Evolutionary conservation across 78 protist genomes (phyloP).

Genomic region (Tieghemostelium lacteum): DNA sequence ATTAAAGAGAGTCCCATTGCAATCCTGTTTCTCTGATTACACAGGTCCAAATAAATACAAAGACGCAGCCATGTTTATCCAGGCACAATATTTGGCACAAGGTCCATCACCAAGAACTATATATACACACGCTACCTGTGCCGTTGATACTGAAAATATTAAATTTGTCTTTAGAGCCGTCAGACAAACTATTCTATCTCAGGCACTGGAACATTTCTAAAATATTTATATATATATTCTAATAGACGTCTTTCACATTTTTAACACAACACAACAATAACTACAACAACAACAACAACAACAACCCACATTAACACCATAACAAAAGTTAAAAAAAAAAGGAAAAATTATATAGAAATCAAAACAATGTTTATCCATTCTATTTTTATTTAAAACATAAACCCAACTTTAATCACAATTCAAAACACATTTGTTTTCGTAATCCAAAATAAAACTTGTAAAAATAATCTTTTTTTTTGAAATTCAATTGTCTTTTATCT

Average conservation of each 20-base stretch:
- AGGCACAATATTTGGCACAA: conserved; percentile 66
- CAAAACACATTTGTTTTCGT: too few relatives aligned
- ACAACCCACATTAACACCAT: too few relatives aligned
- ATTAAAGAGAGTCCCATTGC: conserved; percentile 83
- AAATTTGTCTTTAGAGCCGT: conserved; percentile 85
- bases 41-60: conserved; percentile 75
- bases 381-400: too few relatives aligned
- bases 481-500: too few relatives aligned
- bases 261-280: background rate
- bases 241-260: background rate
- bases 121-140: conserved; percentile 88
- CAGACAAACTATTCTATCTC: conserved; percentile 71
- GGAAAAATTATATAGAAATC: too few relatives aligned
- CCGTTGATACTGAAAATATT: conserved; percentile 88
- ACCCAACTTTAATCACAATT: too few relatives aligned
- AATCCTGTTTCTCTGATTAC: conserved; percentile 85
- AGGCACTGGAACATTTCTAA: conserved; percentile 78
- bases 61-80: conserved; percentile 81
- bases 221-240: background rate
- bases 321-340: too few relatives aligned
- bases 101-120: conserved; percentile 76
- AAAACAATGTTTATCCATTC: too few relatives aligned
- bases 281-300: background rate
- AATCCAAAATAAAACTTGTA: too few relatives aligned
- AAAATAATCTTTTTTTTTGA: too few relatives aligned